Evolutionary conservation across 495 filamentous ascomycete genomes (phyloP), one percentile per base, ranked within the genome.

Genomic region (Aspergillus leporis): DNA sequence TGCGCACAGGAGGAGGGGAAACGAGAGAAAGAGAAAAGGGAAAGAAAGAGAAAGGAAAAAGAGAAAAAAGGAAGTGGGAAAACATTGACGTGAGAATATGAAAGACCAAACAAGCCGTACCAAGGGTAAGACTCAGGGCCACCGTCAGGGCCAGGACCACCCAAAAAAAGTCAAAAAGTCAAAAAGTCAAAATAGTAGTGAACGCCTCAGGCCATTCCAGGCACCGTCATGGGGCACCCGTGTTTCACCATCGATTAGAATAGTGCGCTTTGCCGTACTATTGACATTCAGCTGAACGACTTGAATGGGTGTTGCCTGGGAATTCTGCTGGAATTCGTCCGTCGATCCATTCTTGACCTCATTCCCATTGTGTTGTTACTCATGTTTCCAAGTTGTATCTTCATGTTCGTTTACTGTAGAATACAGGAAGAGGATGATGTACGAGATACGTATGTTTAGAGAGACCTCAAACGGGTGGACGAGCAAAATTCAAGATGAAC

Each of bases 11-110:
- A 31, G 21, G 12, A 31, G 22, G 9, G 23, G 23, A 10, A 50
- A 16, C 5, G 18, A 28, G 25, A 25, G 14, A 21, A 40, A 40
- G 40, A 34, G 12, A 6, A 36, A 53, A 21, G 8, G 32, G 49
- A 51, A 19, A 51, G 49, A n/a, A 52, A 34, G 18, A 36, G 14
- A 36, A 3, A 22, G 34, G 19, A 6, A 43, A 8, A 13, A 6
- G 32, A 48, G 34, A 46, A 40, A 47, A 47, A 55, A n/a, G 31
- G 45, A 51, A 25, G 48, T n/a, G 1, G 49, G 30, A 34, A 10
- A 34, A 18, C 16, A 51, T 18, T 18, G 10, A 51, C 4, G 6
- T 31, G 14, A 32, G 14, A 16, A 25, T 30, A 18, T 32, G 34
- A 19, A 51, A 51, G 30, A 51, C 18, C n/a, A 41, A n/a, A 49